Percentiles rank a stretch among this genome's conserved stretches.
These are phyloP conservation scores for Dothideomycetes sp. DNA, from an alignment of 2,329 filamentous ascomycete species.

Conservation along the genomic window DNA sequence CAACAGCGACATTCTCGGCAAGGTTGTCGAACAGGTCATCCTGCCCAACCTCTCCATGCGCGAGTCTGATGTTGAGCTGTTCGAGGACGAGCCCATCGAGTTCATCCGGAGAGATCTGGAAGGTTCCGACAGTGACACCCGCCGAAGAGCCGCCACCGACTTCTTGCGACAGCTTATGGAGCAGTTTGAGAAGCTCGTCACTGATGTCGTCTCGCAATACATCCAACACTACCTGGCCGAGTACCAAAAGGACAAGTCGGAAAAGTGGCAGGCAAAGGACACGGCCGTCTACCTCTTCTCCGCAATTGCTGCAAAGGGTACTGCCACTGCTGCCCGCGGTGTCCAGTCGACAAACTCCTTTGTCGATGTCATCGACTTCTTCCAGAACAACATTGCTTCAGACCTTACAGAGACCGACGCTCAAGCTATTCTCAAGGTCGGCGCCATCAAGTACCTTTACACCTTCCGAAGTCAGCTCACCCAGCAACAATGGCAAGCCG, in stretches of 20 bases:
- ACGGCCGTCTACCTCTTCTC: slow-evolving; percentile 96
- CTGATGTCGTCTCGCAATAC: slow-evolving; percentile 76
- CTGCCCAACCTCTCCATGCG: slow-evolving; percentile 84
- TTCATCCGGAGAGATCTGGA: slow-evolving; percentile 93
- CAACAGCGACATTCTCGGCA: slow-evolving; percentile 62
- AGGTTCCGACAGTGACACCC: slow-evolving; percentile 89
- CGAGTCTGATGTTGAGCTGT: slow-evolving; percentile 88
- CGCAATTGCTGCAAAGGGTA: slow-evolving; percentile 84
- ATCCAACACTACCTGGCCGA: slow-evolving; percentile 71
- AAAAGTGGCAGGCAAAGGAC: slow-evolving; percentile 94
- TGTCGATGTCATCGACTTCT: slow-evolving; percentile 84
- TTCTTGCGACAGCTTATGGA: slow-evolving; percentile 84
- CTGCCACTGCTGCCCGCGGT: slow-evolving; percentile 75
- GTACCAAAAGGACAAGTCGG: slow-evolving; percentile 54
- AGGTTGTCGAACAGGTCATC: slow-evolving; percentile 93
- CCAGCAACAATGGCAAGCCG: slow-evolving; percentile 81
- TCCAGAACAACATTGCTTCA: slow-evolving; percentile 82
- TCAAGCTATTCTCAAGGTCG: slow-evolving; percentile 84
- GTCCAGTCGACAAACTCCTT: slow-evolving; percentile 71
- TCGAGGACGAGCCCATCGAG: slow-evolving; percentile 97
- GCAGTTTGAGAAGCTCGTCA: slow-evolving; percentile 77
- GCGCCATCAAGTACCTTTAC: slow-evolving; percentile 97
- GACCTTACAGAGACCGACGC: slow-evolving; percentile 66
- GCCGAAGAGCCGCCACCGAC: slow-evolving; percentile 84
- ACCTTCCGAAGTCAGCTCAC: slow-evolving; percentile 92